These are phyloP conservation scores for Hanseniaspora gamundiae DNA, from an alignment of 1,139 yeast genomes.

Conservation along the genomic window DNA sequence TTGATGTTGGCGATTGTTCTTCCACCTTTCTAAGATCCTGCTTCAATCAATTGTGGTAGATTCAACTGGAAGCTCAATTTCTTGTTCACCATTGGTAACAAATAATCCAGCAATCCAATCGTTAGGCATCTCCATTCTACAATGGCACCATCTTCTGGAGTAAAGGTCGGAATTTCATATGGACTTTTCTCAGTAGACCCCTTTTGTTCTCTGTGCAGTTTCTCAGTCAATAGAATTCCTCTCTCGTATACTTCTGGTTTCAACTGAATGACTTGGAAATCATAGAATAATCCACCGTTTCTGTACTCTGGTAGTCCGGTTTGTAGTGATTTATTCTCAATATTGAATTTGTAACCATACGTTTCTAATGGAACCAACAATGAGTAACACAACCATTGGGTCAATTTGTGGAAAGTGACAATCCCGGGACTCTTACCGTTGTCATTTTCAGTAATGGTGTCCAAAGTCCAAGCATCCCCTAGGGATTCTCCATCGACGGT, in stretches of 20 bases:
- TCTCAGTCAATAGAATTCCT: conserved; percentile 27
- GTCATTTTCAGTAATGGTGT: conserved; percentile 24
- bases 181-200: too few relatives aligned
- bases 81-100: conserved; percentile 36
- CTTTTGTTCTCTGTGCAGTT: conserved; percentile 11
- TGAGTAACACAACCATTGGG: conserved; percentile 54
- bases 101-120: conserved; percentile 39
- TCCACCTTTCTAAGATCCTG: conserved; percentile 56
- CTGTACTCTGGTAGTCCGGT: conserved; percentile 56
- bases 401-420: conserved; percentile 48
- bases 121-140: conserved; percentile 57
- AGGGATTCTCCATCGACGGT: conserved; percentile 35
- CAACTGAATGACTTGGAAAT: conserved; percentile 35
- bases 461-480: conserved; percentile 48
- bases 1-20: conserved; percentile 38
- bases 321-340: conserved; percentile 31
- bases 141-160: conserved; percentile 42
- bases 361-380: conserved; percentile 37
- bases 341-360: conserved; percentile 31
- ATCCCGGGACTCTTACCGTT: conserved; percentile 21
- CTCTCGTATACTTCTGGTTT: conserved; percentile 28
- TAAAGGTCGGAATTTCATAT: conserved; percentile 33
- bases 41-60: conserved; percentile 47
- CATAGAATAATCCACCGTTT: conserved; percentile 49
- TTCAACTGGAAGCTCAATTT: conserved; percentile 28